Percentiles rank a stretch among this genome's conserved stretches.
phyloP scores from a whole-genome alignment of 495 filamentous ascomycete species.

The Hypoxylon fragiforme region DNA sequence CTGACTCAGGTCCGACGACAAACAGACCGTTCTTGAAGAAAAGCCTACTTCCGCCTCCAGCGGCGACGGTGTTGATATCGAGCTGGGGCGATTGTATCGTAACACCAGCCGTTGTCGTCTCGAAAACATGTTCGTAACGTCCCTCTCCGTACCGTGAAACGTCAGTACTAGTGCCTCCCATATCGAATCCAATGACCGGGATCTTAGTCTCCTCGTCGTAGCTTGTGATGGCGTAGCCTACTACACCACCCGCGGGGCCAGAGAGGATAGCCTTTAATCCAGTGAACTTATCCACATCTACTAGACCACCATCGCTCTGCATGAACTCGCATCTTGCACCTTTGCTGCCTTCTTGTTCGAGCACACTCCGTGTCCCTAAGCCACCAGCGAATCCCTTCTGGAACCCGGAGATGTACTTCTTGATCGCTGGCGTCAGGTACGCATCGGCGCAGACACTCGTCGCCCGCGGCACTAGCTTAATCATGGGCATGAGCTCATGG shows the following conservation, averaged over 20 bases:
- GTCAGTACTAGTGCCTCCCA: slow-evolving; percentile 92
- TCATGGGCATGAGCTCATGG: slow-evolving; percentile 91
- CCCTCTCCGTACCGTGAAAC: slow-evolving; percentile 89
- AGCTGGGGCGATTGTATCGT: slow-evolving; percentile 94
- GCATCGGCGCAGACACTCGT: slow-evolving; percentile 95
- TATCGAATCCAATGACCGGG: slow-evolving; percentile 96
- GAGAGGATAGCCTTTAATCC: slow-evolving; percentile 77
- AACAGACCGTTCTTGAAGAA: slow-evolving; percentile 45
- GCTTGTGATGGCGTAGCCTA: slow-evolving; percentile 92
- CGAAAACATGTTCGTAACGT: slow-evolving; percentile 94
- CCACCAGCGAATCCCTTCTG: slow-evolving; percentile 73
- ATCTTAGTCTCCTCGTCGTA: slow-evolving; percentile 85
- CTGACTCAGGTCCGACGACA: slow-evolving; percentile 45
- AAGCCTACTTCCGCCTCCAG: slow-evolving; percentile 47
- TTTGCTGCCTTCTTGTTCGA: slow-evolving; percentile 55
- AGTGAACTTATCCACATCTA: slow-evolving; percentile 74
- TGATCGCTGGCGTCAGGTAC: slow-evolving; percentile 93
- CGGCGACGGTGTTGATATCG: slow-evolving; percentile 84
- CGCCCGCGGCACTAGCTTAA: slow-evolving; percentile 81
- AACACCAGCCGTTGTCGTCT: slow-evolving; percentile 94
- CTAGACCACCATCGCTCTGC: slow-evolving; percentile 81
- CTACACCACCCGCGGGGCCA: slow-evolving; percentile 80
- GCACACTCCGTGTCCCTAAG: slow-evolving; percentile 68
- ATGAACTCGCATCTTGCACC: slow-evolving; percentile 80
- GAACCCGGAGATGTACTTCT: slow-evolving; percentile 92